Conservation (phyloP, 768 basidiomycete genomes). For the Crepidotus variabilis region DNA sequence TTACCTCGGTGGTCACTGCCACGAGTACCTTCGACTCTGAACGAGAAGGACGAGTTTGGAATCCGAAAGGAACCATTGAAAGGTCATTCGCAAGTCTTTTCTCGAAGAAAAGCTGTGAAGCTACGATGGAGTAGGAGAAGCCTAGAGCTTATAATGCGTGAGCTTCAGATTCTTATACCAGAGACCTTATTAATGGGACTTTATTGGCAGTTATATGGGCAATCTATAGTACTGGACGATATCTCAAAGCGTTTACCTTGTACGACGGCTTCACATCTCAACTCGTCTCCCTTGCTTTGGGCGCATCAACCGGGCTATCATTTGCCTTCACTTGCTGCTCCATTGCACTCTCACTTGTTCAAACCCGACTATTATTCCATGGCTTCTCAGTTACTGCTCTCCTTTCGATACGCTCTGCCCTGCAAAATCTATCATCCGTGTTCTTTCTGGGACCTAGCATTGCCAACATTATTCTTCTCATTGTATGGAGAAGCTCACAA, state of each 20-base stretch:
- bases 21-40: conserved; percentile 19
- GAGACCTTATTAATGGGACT: neutral
- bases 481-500: conserved; percentile 44
- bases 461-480: conserved; percentile 54
- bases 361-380: conserved; percentile 34
- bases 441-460: conserved; percentile 50
- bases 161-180: conserved; percentile 10
- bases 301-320: conserved; percentile 39
- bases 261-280: conserved; percentile 42
- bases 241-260: conserved; percentile 54
- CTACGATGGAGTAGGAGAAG: conserved; percentile 28
- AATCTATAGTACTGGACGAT: conserved; percentile 58
- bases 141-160: conserved; percentile 36
- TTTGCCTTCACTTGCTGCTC: conserved; percentile 39
- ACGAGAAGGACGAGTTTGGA: conserved; percentile 23
- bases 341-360: conserved; percentile 37
- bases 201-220: conserved; percentile 49
- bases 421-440: conserved; percentile 43
- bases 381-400: conserved; percentile 32
- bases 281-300: conserved; percentile 45
- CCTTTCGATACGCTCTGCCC: conserved; percentile 25
- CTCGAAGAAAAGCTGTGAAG: conserved; percentile 19
- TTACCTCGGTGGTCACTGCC: conserved; percentile 26
- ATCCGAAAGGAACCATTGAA: conserved; percentile 15
- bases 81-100: conserved; percentile 1